Evolutionary conservation across 2,329 filamentous ascomycete species (phyloP).

Genomic region (Myrmaecium sp.): DNA sequence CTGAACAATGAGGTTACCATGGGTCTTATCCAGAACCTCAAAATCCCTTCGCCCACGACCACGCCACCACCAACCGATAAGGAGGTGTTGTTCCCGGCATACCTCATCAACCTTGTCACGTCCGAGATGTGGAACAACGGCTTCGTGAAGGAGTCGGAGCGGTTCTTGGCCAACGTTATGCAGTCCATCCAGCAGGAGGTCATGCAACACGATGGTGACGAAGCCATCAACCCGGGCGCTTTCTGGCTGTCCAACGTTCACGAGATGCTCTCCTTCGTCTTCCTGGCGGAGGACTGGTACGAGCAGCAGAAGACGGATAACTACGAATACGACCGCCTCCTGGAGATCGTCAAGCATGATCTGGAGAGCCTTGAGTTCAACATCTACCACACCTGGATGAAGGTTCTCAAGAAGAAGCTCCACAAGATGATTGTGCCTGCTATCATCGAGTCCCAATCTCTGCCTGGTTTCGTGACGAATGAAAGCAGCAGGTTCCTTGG

Average conservation of each 20-base stretch:
- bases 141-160: conserved; percentile 97
- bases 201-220: conserved; percentile 96
- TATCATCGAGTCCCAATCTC: conserved; percentile 96
- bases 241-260: conserved; percentile 99
- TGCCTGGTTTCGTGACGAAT: conserved; percentile 96
- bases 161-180: conserved; percentile 98
- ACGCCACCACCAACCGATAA: conserved; percentile 90
- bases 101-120: conserved; percentile 96
- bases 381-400: conserved; percentile 99
- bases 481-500: conserved; percentile 97
- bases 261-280: conserved; percentile 98
- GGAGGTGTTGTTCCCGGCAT: conserved; percentile 95
- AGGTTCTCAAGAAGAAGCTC: conserved; percentile 96
- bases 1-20: conserved; percentile 95
- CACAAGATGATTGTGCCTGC: conserved; percentile 99
- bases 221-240: conserved; percentile 88
- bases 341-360: conserved; percentile 99
- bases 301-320: conserved; percentile 99
- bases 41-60: conserved; percentile 78
- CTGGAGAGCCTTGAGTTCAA: conserved; percentile 97
- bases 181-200: conserved; percentile 98
- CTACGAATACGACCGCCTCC: conserved; percentile 90
- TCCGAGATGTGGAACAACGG: conserved; percentile 99
- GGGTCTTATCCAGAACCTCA: conserved; percentile 88
- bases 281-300: conserved; percentile 98